phyloP scores from a whole-genome alignment of 1,139 yeast species.

The Blastobotrys buckinghamii region DNA sequence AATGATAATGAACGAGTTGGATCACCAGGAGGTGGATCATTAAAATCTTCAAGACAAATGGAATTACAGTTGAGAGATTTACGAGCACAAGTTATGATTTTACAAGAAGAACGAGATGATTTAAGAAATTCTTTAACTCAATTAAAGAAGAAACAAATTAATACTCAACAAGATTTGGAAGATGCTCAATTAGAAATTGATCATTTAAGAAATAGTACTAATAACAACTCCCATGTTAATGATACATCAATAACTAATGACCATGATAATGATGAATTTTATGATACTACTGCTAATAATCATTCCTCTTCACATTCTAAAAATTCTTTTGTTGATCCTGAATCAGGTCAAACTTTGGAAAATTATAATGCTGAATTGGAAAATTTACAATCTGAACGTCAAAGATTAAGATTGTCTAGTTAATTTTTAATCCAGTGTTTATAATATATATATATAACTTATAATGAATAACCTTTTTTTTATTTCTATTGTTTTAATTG shows the following conservation, averaged over 20 bases:
- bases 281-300: background rate
- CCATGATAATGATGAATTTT: background rate
- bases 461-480: background rate
- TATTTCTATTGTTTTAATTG: background rate
- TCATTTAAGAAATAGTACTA: slow-evolving; percentile 14
- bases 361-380: slow-evolving; percentile 23
- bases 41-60: slow-evolving; percentile 58
- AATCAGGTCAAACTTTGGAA: slow-evolving; percentile 25
- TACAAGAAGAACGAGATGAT: slow-evolving; percentile 79
- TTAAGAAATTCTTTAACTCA: slow-evolving; percentile 45
- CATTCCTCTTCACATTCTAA: background rate
- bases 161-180: slow-evolving; percentile 25
- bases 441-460: background rate
- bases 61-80: slow-evolving; percentile 74
- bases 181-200: slow-evolving; percentile 23
- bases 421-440: background rate
- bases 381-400: slow-evolving; percentile 22
- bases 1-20: slow-evolving; percentile 18
- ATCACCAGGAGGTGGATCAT: slow-evolving; percentile 27
- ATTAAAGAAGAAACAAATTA: slow-evolving; percentile 34
- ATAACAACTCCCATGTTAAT: slow-evolving; percentile 3
- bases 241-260: background rate
- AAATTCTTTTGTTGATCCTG: slow-evolving; percentile 16
- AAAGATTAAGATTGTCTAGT: background rate
- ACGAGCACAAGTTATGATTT: slow-evolving; percentile 75